Percentiles rank a stretch among this genome's conserved stretches.
Evolutionary conservation across 805 yeast species (phyloP).

Genomic region (Barnettozyma wickerhamii): DNA sequence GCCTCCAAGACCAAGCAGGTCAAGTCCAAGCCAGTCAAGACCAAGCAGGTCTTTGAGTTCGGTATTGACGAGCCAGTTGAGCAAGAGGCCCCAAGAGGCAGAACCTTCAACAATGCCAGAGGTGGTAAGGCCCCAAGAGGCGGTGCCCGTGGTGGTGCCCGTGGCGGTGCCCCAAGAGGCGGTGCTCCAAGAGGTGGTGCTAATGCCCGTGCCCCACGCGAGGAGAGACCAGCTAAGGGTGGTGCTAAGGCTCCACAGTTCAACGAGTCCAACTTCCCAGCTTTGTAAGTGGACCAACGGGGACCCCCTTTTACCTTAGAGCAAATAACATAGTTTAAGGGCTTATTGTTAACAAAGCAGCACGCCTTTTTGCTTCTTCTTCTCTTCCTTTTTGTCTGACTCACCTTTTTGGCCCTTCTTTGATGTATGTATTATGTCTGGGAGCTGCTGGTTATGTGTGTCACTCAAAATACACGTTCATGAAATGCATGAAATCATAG

Average conservation of each 20-base stretch:
- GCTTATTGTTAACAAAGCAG: too few relatives aligned
- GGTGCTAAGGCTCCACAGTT: conserved; percentile 6
- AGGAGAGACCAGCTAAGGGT: conserved; percentile 5
- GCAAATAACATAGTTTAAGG: too few relatives aligned
- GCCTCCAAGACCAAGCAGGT: conserved; percentile 63
- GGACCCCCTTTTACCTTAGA: too few relatives aligned
- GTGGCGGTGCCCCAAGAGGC: conserved; percentile 30
- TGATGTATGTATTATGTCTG: too few relatives aligned
- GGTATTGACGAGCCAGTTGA: conserved; percentile 57
- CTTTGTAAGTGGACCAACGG: conserved; percentile 7
- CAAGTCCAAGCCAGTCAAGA: conserved; percentile 74
- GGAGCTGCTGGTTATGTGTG: too few relatives aligned
- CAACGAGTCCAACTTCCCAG: conserved; percentile 15
- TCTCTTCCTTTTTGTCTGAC: conserved; percentile 1
- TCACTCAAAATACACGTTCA: conserved; percentile 5
- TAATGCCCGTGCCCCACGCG: conserved; percentile 12
- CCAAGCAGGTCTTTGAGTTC: conserved; percentile 72
- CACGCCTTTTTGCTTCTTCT: neutral
- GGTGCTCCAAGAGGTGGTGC: conserved; percentile 25
- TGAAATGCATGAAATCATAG: conserved; percentile 8
- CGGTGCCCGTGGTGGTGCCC: conserved; percentile 30
- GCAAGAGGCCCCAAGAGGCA: conserved; percentile 28
- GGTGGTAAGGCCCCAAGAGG: conserved; percentile 32
- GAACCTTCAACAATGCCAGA: conserved; percentile 28
- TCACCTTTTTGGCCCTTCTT: too few relatives aligned